phyloP scores from a whole-genome alignment of 2,329 filamentous ascomycete genomes.

The Colletotrichum coccodes region DNA sequence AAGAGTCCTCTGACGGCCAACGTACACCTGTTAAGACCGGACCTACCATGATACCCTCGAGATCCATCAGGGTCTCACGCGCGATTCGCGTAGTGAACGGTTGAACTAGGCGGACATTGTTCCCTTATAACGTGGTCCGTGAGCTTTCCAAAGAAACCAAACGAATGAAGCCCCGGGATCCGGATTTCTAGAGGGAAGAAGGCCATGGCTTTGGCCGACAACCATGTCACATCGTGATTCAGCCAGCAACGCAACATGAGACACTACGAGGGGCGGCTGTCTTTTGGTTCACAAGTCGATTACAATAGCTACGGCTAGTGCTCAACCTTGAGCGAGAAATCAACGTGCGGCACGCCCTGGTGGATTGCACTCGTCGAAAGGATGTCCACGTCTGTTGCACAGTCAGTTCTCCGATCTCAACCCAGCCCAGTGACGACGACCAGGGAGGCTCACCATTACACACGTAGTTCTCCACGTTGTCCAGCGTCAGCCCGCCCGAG shows the following conservation, averaged over 20 bases:
- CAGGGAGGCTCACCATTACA: conserved; percentile 67
- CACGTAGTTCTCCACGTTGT: conserved; percentile 87
- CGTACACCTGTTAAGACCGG: no score
- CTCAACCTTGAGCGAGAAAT: conserved; percentile 94
- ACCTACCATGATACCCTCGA: no score
- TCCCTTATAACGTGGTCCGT: no score
- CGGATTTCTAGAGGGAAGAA: neutral
- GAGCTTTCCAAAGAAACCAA: no score
- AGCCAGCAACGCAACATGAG: neutral
- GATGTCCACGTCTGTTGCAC: conserved; percentile 81
- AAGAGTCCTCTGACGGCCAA: no score
- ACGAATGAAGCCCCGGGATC: neutral
- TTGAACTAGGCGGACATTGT: no score
- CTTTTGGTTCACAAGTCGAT: neutral
- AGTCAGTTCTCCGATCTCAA: neutral
- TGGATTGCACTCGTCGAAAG: conserved; percentile 97
- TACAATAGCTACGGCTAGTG: conserved; percentile 41
- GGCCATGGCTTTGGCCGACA: neutral
- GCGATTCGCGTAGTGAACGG: no score
- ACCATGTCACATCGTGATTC: neutral
- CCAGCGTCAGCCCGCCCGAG: conserved; percentile 86
- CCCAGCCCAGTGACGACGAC: neutral
- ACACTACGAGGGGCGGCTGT: neutral
- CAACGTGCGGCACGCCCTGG: conserved; percentile 91
- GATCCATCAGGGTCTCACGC: no score